Conservation (phyloP, 2,329 filamentous ascomycete species). For the Pseudogymnoascus verrucosus region DNA sequence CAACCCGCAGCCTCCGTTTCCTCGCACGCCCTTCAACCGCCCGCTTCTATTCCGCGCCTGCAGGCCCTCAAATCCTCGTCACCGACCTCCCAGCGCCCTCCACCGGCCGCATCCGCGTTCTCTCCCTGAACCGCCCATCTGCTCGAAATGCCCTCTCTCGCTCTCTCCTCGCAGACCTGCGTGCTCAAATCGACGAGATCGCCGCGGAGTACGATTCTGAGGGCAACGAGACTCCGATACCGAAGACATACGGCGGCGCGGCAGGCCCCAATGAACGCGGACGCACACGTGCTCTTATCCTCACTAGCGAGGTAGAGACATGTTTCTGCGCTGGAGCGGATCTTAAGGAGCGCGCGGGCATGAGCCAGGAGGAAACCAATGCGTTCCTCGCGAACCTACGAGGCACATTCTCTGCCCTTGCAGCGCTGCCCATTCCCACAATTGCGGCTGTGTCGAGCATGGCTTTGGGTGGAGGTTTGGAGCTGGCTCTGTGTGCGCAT, state of each 20-base stretch:
- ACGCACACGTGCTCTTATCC: slow-evolving; percentile 69
- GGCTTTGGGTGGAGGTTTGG: slow-evolving; percentile 87
- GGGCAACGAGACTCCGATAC: slow-evolving; percentile 42
- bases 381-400: slow-evolving; percentile 73
- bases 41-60: slow-evolving; percentile 2
- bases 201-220: slow-evolving; percentile 50
- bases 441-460: slow-evolving; percentile 79
- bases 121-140: slow-evolving; percentile 76
- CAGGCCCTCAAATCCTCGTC: slow-evolving; percentile 4
- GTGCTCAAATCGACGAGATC: slow-evolving; percentile 64
- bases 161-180: slow-evolving; percentile 64
- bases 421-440: slow-evolving; percentile 75
- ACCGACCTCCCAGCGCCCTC: slow-evolving; percentile 62
- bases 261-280: slow-evolving; percentile 39
- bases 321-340: slow-evolving; percentile 94
- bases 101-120: slow-evolving; percentile 76
- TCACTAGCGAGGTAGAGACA: slow-evolving; percentile 77
- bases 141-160: slow-evolving; percentile 88
- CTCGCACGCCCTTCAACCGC: slow-evolving; percentile 2
- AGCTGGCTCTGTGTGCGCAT: slow-evolving; percentile 82
- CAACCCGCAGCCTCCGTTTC: background rate
- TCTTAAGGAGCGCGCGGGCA: slow-evolving; percentile 75
- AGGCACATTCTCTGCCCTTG: slow-evolving; percentile 63
- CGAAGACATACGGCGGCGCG: slow-evolving; percentile 36
- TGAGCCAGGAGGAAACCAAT: slow-evolving; percentile 71